Evolutionary conservation across 257 asterid genomes (phyloP), one percentile per base, ranked within the genome.

Genomic region (Rubia yunnanensis): DNA sequence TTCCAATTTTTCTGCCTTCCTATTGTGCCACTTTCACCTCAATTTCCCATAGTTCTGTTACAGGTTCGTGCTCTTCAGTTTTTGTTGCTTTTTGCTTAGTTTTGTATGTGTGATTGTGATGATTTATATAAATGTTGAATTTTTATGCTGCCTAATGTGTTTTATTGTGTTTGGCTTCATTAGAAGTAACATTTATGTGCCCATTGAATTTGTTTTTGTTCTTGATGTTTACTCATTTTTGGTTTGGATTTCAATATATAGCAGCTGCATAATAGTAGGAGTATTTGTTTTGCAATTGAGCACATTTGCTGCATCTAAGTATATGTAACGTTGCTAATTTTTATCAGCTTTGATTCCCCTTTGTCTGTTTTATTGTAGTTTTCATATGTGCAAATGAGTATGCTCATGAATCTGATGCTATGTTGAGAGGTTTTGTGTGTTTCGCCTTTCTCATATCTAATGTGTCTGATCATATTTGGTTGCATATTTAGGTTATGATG

Each of bases 401-500:
- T 54, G 18, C n/a, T 55, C 35, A 55, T 26, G 32, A 55, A 13
- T 57, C 13, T 57, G 62, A 56, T 57, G 23, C 38, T 20, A 8
- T 27, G 61, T 27, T 26, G 35, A 56, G 61, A 56, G 35, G 10
- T 27, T 56, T 56, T 56, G 36, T 26, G 61, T 22, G 62, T 34
- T 61, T 24, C n/a, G n/a, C n/a, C n/a, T n/a, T 35, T 35, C 66
- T 35, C 50, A 20, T 32, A n/a, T 61, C 20, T 61, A 34, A 22
- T 11, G 31, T 61, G 31, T 61, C 14, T 18, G 23, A 39, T 34
- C 52, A 22, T 31, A 44, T 55, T 54, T 41, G 60, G 44, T 64
- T 53, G 17, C 39, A 49, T 54, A 7, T 36, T 72, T 85, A 84
- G 95, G 82, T 80, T 79, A 81, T 77, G 78, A 68, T 30, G 67